Evolutionary conservation across 148 eudicot species (phyloP).

Genomic region (Limonium bicolor): DNA sequence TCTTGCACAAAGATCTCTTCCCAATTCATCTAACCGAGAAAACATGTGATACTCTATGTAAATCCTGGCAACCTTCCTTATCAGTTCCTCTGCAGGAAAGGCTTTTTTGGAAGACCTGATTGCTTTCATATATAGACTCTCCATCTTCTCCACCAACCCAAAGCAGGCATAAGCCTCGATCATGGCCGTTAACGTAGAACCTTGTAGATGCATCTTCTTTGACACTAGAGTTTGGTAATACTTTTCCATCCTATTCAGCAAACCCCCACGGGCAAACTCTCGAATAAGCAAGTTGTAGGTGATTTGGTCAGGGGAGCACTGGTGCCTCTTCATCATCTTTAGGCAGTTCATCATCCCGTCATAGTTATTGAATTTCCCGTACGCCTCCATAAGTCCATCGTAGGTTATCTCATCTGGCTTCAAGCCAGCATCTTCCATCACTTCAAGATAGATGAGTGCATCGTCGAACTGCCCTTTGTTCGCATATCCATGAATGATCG

Average conservation of each 20-base stretch:
- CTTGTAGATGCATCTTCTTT: constrained; percentile 19
- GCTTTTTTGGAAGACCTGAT: constrained; percentile 13
- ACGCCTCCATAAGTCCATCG: constrained; percentile 24
- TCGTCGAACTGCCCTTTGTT: constrained; percentile 20
- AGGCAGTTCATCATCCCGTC: constrained; percentile 30
- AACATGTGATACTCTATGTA: constrained; percentile 25
- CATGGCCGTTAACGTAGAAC: constrained; percentile 26
- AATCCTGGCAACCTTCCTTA: constrained; percentile 26
- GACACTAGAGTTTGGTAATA: constrained; percentile 14
- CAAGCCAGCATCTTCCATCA: constrained; percentile 19
- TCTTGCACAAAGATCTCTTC: constrained; percentile 14
- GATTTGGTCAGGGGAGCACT: constrained; percentile 19
- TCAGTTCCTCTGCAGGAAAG: constrained; percentile 13
- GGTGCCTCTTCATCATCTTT: constrained; percentile 19
- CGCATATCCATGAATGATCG: constrained; percentile 19
- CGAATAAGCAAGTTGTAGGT: constrained; percentile 26
- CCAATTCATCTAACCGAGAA: constrained; percentile 25
- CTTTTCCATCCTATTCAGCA: constrained; percentile 28
- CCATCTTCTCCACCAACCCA: constrained; percentile 28
- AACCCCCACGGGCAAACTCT: constrained; percentile 21
- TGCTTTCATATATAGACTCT: constrained; percentile 12
- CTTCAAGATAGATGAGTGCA: constrained; percentile 23
- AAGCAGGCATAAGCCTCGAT: constrained; percentile 29
- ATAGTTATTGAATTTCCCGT: constrained; percentile 22
- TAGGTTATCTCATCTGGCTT: constrained; percentile 16